Conservation (phyloP, 2,329 filamentous ascomycete species). For the Paraphaeosphaeria minitans region DNA sequence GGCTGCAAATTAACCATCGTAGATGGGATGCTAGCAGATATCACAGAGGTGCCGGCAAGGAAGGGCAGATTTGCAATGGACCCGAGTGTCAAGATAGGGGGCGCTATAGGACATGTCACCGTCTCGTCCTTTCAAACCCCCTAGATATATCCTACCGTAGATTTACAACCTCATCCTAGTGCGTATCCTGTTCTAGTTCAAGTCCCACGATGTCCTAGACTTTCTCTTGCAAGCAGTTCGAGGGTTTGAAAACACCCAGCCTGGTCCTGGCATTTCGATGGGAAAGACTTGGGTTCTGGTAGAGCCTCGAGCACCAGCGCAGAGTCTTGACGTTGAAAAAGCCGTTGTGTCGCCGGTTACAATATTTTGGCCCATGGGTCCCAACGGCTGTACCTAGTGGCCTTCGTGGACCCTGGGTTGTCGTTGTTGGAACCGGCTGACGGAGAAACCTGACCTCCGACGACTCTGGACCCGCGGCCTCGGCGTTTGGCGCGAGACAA, state of each 20-base stretch:
- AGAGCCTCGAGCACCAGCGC: neutral
- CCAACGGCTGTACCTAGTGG: neutral
- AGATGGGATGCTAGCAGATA: no score
- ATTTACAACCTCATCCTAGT: neutral
- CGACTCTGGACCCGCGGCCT: neutral
- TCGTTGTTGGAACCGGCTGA: neutral
- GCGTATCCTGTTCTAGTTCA: neutral
- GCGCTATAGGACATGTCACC: no score
- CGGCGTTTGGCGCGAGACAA: slow-evolving; percentile 8
- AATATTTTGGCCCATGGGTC: neutral
- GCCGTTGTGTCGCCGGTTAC: neutral
- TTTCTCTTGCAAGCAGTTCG: neutral
- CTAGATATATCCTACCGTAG: no score
- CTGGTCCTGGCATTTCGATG: no score
- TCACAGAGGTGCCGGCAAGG: no score
- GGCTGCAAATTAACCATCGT: no score
- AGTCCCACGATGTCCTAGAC: neutral
- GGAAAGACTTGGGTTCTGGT: neutral
- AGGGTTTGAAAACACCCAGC: neutral
- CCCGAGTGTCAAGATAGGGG: no score
- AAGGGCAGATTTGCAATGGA: no score
- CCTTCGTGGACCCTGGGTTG: neutral
- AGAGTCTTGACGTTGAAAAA: neutral
- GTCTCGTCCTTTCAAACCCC: no score
- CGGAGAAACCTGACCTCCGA: slow-evolving; percentile 13